Evolutionary conservation across 768 basidiomycete genomes (phyloP).

Genomic region (Leccinum barrowsii): DNA sequence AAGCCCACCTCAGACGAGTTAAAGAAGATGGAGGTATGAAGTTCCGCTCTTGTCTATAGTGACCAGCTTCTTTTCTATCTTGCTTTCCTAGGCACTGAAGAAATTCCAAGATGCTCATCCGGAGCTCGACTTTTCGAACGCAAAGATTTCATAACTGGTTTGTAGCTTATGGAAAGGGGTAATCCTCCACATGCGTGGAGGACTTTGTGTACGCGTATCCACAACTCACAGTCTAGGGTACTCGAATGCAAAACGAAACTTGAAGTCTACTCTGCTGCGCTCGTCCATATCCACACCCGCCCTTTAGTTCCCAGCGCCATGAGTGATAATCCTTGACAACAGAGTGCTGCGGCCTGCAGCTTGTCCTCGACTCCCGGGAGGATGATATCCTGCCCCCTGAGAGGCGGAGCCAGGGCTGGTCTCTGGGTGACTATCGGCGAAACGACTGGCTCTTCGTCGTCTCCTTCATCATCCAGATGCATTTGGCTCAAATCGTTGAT

Average conservation of each 20-base stretch:
- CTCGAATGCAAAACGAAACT: neutral
- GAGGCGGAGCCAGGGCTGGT: slow-evolving; percentile 17
- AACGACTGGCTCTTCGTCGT: slow-evolving; percentile 18
- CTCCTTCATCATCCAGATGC: slow-evolving; percentile 28
- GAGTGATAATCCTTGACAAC: slow-evolving; percentile 37
- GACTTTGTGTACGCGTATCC: neutral
- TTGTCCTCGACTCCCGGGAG: slow-evolving; percentile 14
- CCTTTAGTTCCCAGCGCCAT: slow-evolving; percentile 20
- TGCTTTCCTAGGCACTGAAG: slow-evolving; percentile 58
- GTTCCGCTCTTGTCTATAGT: neutral
- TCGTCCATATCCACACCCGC: slow-evolving; percentile 26
- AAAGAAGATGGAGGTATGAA: slow-evolving; percentile 81
- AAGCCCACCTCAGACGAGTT: slow-evolving; percentile 93
- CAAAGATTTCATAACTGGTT: slow-evolving; percentile 65
- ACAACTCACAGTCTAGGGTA: neutral
- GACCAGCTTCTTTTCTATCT: neutral
- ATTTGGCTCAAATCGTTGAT: slow-evolving; percentile 20
- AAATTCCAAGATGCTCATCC: slow-evolving; percentile 91
- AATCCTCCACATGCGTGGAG: neutral
- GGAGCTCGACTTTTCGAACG: slow-evolving; percentile 91
- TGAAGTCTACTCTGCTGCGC: slow-evolving; percentile 12
- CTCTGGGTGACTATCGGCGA: neutral
- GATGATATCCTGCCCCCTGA: slow-evolving; percentile 21
- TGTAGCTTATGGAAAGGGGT: neutral
- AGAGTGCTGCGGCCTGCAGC: slow-evolving; percentile 42